Base-by-base conservation (phyloP, 306 rosid genomes). In the Trichosanthes cucumerina region DNA sequence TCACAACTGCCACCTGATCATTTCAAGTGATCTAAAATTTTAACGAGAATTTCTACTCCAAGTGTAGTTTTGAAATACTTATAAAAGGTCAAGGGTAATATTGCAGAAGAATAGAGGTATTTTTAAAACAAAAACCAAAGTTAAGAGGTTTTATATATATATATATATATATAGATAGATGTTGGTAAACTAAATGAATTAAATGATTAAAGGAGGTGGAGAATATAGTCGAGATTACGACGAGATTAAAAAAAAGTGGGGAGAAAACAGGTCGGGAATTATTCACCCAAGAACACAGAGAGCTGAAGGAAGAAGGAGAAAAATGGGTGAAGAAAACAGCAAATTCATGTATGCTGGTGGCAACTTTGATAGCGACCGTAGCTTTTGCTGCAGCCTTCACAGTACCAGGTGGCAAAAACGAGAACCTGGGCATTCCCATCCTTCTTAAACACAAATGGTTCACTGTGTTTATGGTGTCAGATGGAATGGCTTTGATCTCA, bases 171-270 rank as follows among this genome's bases (percentile, higher is more conserved):
- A 28, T 28, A 28, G 1, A 28, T 28, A 28, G 1, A 28, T 28
- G 33, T 28, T 28, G 4, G 4, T 26, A 18, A 53, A 53, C 10
- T 0, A 15, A 2, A 16, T 13, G 15, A 2, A 1, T 50, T 52
- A 14, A 53, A 0, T 53, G 9, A 53, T 53, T 53, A 10, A 26
- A 88, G 95, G 91, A 88, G 78, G 88, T 89, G 10, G 78, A 85
- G 75, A 89, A 80, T 69, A 79, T 85, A 34, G 85, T 83, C 6
- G 33, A 57, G 14, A 4, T 23, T 0, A 23, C 64, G 4, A 18
- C 23, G 28, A 23, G 9, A 57, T 2, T 9, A 23, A 57, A 5
- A 36, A 36, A n/a, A 31, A 57, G 23, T 6, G 60, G 60, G 6
- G 19, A 54, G 26, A 2, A 18, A 54, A 54, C 26, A 19, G 3